Evolutionary conservation across 257 asterid genomes (phyloP).

Genomic region (Solanum virginianum): DNA sequence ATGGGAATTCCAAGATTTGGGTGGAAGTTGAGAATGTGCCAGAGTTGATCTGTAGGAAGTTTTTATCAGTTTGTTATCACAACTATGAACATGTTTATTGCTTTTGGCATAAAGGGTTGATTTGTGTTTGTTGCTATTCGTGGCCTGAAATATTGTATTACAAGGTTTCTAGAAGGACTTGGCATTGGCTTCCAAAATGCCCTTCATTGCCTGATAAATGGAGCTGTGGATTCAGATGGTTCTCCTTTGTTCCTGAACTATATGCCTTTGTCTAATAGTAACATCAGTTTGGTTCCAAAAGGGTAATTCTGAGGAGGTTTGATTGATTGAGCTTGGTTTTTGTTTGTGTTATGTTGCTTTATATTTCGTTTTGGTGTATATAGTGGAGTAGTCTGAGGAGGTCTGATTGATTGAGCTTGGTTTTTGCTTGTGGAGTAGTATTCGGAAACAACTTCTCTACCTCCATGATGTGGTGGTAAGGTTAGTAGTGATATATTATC

Average conservation of each 20-base stretch:
- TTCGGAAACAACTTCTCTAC: neutral
- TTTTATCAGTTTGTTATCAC: constrained; percentile 55
- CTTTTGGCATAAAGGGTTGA: constrained; percentile 69
- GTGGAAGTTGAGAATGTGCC: constrained; percentile 45
- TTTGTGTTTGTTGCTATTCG: constrained; percentile 62
- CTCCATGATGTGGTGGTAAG: too few relatives aligned
- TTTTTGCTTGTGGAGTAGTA: too few relatives aligned
- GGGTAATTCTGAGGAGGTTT: neutral
- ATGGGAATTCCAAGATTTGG: constrained; percentile 32
- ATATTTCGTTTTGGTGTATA: neutral
- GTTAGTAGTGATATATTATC: neutral
- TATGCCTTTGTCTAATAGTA: constrained; percentile 15
- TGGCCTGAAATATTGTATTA: constrained; percentile 78
- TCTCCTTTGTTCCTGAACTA: constrained; percentile 56
- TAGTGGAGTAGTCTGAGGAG: neutral
- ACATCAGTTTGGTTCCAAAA: neutral
- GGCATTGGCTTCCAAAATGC: constrained; percentile 84
- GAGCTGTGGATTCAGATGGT: constrained; percentile 86
- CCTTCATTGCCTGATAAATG: constrained; percentile 68
- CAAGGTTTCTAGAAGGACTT: constrained; percentile 41
- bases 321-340: neutral
- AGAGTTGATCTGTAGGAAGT: constrained; percentile 48
- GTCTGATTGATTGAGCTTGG: too few relatives aligned
- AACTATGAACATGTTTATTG: constrained; percentile 73
- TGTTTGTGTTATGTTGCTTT: neutral